Evolutionary conservation across 495 filamentous ascomycete species (phyloP).

Genomic region (Xylaria palmicola): DNA sequence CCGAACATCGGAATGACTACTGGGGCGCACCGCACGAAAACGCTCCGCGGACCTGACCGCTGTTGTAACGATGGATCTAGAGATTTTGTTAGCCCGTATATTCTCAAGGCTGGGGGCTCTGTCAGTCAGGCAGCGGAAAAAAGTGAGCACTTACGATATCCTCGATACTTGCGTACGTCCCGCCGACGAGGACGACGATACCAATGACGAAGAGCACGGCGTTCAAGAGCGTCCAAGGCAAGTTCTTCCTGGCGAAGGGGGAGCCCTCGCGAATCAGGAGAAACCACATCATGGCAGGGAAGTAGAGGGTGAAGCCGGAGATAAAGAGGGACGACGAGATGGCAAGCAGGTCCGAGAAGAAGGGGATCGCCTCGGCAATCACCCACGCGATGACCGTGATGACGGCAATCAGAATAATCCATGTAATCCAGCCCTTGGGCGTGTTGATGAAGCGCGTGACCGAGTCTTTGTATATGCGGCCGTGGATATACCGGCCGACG

Average conservation of each 20-base stretch:
- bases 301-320: slow-evolving; percentile 64
- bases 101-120: not conserved
- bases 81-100: not conserved
- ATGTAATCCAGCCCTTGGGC: slow-evolving; percentile 55
- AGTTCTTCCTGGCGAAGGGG: slow-evolving; percentile 47
- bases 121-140: not conserved
- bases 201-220: slow-evolving; percentile 54
- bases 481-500: slow-evolving; percentile 62
- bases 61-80: slow-evolving; percentile 7
- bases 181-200: slow-evolving; percentile 53
- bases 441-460: slow-evolving; percentile 60
- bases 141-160: slow-evolving; percentile 49
- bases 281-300: slow-evolving; percentile 66
- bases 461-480: slow-evolving; percentile 57
- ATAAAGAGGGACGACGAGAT: slow-evolving; percentile 62
- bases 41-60: not conserved
- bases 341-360: slow-evolving; percentile 65
- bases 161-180: slow-evolving; percentile 57
- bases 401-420: slow-evolving; percentile 57
- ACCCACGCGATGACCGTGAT: slow-evolving; percentile 69
- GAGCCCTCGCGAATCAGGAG: slow-evolving; percentile 57
- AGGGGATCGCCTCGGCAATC: slow-evolving; percentile 69
- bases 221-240: slow-evolving; percentile 48
- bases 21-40: slow-evolving; percentile 4
- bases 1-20: not conserved